phyloP scores from a whole-genome alignment of 331 rosid genomes.

The Malus hybrid region DNA sequence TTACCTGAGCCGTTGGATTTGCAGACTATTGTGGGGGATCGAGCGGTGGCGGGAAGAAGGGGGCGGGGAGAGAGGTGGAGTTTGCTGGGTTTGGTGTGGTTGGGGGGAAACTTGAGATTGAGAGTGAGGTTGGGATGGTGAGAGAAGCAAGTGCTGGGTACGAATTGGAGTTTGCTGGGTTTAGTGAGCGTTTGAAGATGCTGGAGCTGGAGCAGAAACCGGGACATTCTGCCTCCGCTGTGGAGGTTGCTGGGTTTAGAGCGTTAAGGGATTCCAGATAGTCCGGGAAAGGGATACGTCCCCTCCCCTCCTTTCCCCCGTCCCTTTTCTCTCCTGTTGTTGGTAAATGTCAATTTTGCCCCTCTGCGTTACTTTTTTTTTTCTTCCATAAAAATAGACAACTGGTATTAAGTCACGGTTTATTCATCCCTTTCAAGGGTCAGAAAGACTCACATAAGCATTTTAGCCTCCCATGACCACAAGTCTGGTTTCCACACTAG shows the following conservation, averaged over 20 bases:
- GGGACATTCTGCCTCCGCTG: neutral
- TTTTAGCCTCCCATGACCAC: rapidly evolving
- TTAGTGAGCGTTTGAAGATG: constrained; percentile 10
- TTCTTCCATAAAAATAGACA: rapidly evolving
- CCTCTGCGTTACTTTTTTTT: neutral
- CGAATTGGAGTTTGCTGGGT: neutral
- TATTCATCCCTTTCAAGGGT: rapidly evolving
- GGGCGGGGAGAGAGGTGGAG: constrained; percentile 13
- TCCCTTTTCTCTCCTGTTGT: too few relatives aligned
- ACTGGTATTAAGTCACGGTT: rapidly evolving
- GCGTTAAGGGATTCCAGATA: too few relatives aligned
- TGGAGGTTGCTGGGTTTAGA: too few relatives aligned
- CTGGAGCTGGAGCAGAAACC: constrained; percentile 22
- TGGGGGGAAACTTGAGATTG: neutral
- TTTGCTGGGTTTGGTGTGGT: neutral
- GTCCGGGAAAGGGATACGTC: neutral
- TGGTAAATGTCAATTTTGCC: neutral
- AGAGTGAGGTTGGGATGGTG: constrained; percentile 3
- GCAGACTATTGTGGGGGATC: constrained; percentile 27
- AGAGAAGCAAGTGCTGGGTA: constrained; percentile 16
- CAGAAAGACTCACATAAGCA: rapidly evolving
- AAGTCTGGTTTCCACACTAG: too few relatives aligned
- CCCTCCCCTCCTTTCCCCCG: too few relatives aligned
- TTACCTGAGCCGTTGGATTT: constrained; percentile 54
- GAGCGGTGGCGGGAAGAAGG: constrained; percentile 7